Evolutionary conservation across 495 filamentous ascomycete species (phyloP), one percentile per base, ranked within the genome.

Genomic region (Talaromyces borbonicus): DNA sequence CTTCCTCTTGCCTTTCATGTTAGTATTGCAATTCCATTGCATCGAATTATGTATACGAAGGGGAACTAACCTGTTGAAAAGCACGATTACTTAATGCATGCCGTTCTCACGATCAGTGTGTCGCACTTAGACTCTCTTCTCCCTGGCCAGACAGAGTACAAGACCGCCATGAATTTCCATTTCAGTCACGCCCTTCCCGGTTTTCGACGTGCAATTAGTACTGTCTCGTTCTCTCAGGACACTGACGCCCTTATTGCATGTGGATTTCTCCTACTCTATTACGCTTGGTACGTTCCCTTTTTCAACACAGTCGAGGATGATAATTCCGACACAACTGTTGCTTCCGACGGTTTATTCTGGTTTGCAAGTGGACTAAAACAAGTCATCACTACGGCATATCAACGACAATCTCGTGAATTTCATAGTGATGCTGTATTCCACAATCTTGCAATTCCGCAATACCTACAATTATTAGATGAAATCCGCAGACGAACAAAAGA

Each of bases 1-100:
- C 37, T 40, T 40, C 37, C 37, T 40, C 37, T 40, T 24, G 37
- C 37, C 8, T 24, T 40, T 18, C 37, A 40, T 40, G 37, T 40
- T 22, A 14, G 37, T 40, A 14, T n/a, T 25, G 11, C 20, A 40
- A n/a, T 3, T 11, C 4, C 19, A 9, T 25, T 18, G 8, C 25
- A 23, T 35, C 7, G 11, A 6, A 40, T n/a, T n/a, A n/a, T n/a
- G n/a, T n/a, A n/a, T n/a, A n/a, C n/a, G n/a, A 30, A 14, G 20
- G 6, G 8, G 15, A 23, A 25, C 14, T 40, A 20, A 40, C 19
- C 18, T 9, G 19, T 40, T 16, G 3, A 3, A 7, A 9, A 40
- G 37, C 37, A 40, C 20, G 37, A 40, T 25, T 40, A 40, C 15
- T 40, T 40, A 11, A 40, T 40, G 37, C 37, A 40, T 24, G 37